Base-by-base conservation (phyloP, 495 filamentous ascomycete species). In the Parathielavia hyrcaniae region DNA sequence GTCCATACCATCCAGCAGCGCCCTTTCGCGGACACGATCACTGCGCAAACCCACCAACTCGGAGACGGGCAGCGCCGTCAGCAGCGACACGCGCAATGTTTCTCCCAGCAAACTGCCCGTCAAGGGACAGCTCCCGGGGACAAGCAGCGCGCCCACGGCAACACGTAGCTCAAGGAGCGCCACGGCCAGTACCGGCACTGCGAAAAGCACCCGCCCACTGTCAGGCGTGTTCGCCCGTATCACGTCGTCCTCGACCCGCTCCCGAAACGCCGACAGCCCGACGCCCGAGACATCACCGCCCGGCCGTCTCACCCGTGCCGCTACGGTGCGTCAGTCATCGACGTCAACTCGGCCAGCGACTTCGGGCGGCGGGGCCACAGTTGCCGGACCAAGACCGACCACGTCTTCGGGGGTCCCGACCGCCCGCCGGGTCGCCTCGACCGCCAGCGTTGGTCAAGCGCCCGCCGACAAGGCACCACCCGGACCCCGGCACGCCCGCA, bases 51-150 rank as follows among this genome's bases (percentile, higher is more conserved):
- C 73, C 30, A 64, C 47, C 26, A 59, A 46, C 22, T 47, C 60
- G 19, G 65, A 58, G 16, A 34, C 57, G 10, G 17, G 9, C 11
- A 26, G n/a, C 38, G 51, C 26, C 58, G 14, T 17, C 35, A 47
- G 12, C 41, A 44, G 43, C 19, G 49, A 52, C 19, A 14, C 55
- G 34, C 62, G 71, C 57, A 65, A 49, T 44, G 48, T 50, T 12
- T 81, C 79, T 35, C 77, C 79, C 1, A 81, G 75, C 58, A 67
- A 76, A 57, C 61, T 80, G 38, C 77, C 77, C 17, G 64, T 75
- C 62, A 77, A 74, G 63, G 62, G 70, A 20, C 47, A 49, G 35
- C 9, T 11, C 57, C 47, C 52, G 30, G 57, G 51, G 5, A 45
- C 66, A 19, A 60, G 70, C 13, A 69, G 59, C 19, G 38, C 53